Percentiles rank a stretch among this genome's conserved stretches.
phyloP scores from a whole-genome alignment of 129 eudicot genomes.

The Cynara cardunculus region DNA sequence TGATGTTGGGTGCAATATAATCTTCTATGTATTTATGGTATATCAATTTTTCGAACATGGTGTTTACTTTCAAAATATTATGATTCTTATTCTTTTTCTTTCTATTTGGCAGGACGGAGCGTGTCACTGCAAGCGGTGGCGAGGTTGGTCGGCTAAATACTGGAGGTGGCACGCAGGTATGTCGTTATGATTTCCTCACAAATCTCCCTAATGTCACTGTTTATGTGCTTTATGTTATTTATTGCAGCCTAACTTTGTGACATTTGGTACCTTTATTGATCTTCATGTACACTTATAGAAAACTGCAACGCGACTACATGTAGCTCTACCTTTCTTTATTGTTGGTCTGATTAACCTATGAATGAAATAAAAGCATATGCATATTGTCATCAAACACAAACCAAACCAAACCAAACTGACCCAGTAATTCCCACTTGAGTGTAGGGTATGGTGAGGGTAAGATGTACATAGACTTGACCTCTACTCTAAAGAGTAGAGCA shows the following conservation, averaged over 20 bases:
- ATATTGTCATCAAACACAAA: too few species aligned
- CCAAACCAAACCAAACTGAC: too few species aligned
- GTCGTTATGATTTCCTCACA: background rate
- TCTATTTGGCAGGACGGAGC: slow-evolving; percentile 63
- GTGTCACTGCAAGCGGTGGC: slow-evolving; percentile 89
- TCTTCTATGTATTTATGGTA: background rate
- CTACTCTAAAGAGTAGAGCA: too few species aligned
- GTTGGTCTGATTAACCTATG: too few species aligned
- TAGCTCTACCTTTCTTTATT: too few species aligned
- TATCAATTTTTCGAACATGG: background rate
- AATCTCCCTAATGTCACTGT: background rate
- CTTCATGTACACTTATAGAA: too few species aligned
- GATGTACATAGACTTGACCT: too few species aligned
- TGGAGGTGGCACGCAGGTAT: slow-evolving; percentile 96
- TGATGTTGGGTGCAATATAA: background rate
- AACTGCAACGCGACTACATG: too few species aligned
- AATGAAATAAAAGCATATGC: too few species aligned
- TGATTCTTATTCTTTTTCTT: background rate
- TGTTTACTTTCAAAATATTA: background rate
- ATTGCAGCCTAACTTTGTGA: background rate
- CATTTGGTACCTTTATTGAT: slow-evolving; percentile 3
- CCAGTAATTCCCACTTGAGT: too few species aligned
- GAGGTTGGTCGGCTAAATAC: slow-evolving; percentile 98
- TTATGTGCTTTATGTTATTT: slow-evolving; percentile 1
- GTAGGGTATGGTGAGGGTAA: too few species aligned